Evolutionary conservation across 129 eudicot genomes (phyloP), one percentile per base, ranked within the genome.

Genomic region (Helianthus tuberosus): DNA sequence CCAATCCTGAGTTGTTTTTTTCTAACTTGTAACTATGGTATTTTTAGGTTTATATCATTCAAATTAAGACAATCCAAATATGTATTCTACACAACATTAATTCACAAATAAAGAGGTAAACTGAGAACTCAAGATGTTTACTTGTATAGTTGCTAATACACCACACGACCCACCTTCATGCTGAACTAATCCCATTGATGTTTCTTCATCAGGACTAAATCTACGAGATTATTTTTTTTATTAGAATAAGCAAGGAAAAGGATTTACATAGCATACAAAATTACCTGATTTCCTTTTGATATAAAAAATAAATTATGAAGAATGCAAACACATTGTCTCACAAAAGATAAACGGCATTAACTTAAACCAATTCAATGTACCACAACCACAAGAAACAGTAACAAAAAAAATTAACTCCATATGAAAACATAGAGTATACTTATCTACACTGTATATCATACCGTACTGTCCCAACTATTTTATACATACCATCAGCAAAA

Each of bases 151-250:
- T 66, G 99, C 99, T 85, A 94, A 85, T 58, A 94, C 97, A 39
- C 99, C 99, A 91, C 99, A 94, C 57, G 99, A 97, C 71, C 99
- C 99, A 63, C 99, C 99, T 78, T 94, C 99, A 88, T 90, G 99
- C 91, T 94, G 99, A 73, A 94, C 99, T 66, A 94, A 81, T 50
- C 99, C 99, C 96, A 94, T 94, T 52, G 93, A 94, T 77, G 99
- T 94, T 77, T 94, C 99, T 69, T 83, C 84, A 94, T 88, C 99
- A 73, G 89, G 82, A 81, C 99, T 94, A 86, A 94, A 94, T 89
- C 99, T 94, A 82, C 81, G 82, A 64, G 61, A 16, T 76, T 59
- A 51, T 60, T 38, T 36, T 32, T 20, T 13, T 58, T 39, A 47
- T 49, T 50, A 53, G 39, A 64, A 79, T 79, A 54, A 79, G 73